Percentiles rank a stretch among this genome's conserved stretches.
phyloP scores from a whole-genome alignment of 2,329 filamentous ascomycete genomes.

The Aspergillus versicolor region DNA sequence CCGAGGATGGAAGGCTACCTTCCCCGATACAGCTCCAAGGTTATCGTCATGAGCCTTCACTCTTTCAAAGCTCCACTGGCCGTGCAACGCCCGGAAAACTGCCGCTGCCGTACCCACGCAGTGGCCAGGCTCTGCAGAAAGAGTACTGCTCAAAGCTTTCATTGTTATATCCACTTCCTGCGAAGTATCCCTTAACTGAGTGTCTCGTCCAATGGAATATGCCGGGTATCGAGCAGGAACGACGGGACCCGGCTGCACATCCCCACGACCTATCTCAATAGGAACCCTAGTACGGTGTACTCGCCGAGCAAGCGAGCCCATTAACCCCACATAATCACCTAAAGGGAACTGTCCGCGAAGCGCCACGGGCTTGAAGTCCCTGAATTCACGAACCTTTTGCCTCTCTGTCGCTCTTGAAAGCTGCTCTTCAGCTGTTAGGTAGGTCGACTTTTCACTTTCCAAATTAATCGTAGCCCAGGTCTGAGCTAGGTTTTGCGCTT shows the following conservation, averaged over 20 bases:
- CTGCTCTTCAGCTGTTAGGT: constrained; percentile 14
- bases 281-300: constrained; percentile 52
- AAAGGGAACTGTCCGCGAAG: constrained; percentile 71
- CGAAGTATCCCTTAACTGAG: constrained; percentile 28
- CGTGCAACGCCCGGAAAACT: constrained; percentile 69
- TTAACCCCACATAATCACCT: constrained; percentile 75
- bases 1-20: constrained; percentile 63
- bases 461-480: constrained; percentile 52
- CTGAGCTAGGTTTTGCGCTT: constrained; percentile 66
- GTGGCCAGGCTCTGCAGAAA: constrained; percentile 41
- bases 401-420: constrained; percentile 25
- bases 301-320: constrained; percentile 66
- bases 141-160: constrained; percentile 43
- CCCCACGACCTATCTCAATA: constrained; percentile 25
- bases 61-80: constrained; percentile 64
- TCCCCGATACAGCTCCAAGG: constrained; percentile 45
- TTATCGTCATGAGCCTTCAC: constrained; percentile 34
- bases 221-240: constrained; percentile 56
- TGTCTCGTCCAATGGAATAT: background rate
- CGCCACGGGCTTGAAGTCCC: constrained; percentile 14
- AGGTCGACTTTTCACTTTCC: background rate
- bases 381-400: constrained; percentile 24
- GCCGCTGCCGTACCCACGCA: constrained; percentile 61
- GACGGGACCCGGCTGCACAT: constrained; percentile 39
- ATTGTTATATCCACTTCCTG: constrained; percentile 33